Conservation (phyloP, 352 stramenopile species). For the Peronospora belbahrii region DNA sequence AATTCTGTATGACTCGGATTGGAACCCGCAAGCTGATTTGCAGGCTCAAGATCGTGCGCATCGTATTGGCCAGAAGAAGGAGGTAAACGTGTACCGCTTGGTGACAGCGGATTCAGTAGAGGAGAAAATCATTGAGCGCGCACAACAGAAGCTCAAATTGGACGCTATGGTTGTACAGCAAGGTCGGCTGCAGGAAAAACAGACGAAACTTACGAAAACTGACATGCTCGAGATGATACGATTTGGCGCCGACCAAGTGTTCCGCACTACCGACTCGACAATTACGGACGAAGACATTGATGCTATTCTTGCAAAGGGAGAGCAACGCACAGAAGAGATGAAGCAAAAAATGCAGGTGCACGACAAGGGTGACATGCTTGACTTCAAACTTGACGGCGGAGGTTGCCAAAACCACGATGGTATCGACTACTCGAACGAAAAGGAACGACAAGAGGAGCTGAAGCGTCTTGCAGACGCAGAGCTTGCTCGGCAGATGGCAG, state of each 20-base stretch:
- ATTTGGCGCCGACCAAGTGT: constrained; percentile 97
- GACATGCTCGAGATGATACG: constrained; percentile 96
- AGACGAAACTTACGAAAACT: constrained; percentile 91
- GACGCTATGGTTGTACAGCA: constrained; percentile 85
- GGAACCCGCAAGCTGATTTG: constrained; percentile 97
- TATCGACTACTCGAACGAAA: constrained; percentile 93
- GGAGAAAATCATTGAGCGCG: constrained; percentile 98
- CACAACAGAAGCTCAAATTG: constrained; percentile 94
- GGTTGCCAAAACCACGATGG: constrained; percentile 94
- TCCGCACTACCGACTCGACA: constrained; percentile 92
- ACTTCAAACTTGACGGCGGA: constrained; percentile 91
- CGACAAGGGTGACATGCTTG: constrained; percentile 80
- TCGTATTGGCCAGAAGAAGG: constrained; percentile 98
- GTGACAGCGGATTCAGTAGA: constrained; percentile 96
- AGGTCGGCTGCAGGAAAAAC: constrained; percentile 79
- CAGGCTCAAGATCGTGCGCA: constrained; percentile 94
- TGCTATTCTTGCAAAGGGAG: constrained; percentile 90
- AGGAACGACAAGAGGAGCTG: constrained; percentile 77
- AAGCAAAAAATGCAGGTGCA: constrained; percentile 81
- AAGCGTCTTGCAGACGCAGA: constrained; percentile 80
- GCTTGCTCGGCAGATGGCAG: constrained; percentile 65
- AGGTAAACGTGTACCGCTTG: constrained; percentile 93
- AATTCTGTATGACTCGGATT: constrained; percentile 97
- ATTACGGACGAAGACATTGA: constrained; percentile 99
- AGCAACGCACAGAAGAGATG: constrained; percentile 83